Percentiles rank a stretch among this genome's conserved stretches.
Evolutionary conservation across 257 asterid genomes (phyloP).

Genomic region (Petunia axillaris): DNA sequence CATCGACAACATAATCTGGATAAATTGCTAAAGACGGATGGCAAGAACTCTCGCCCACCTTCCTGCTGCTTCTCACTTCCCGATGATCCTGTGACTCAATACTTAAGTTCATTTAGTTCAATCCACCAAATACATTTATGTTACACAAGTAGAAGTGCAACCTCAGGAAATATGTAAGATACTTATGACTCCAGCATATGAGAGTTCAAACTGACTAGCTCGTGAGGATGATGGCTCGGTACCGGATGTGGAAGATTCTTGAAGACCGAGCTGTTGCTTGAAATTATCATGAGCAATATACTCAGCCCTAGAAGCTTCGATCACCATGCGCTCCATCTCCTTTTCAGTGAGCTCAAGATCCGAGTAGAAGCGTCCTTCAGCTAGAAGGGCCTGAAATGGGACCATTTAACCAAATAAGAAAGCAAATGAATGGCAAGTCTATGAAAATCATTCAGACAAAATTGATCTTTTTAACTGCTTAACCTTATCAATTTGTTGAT

Average conservation of each 20-base stretch:
- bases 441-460: not conserved
- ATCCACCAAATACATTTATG: not conserved
- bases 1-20: constrained; percentile 90
- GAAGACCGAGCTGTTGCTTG: constrained; percentile 57
- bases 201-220: constrained; percentile 64
- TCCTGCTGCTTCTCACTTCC: constrained; percentile 55
- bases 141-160: not conserved
- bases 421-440: not conserved
- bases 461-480: constrained; percentile 29
- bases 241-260: constrained; percentile 84
- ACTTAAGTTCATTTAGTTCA: not conserved
- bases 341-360: constrained; percentile 96
- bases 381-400: constrained; percentile 82
- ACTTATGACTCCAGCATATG: not conserved
- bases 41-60: constrained; percentile 35
- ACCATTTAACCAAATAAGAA: constrained; percentile 8
- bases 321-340: constrained; percentile 96
- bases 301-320: constrained; percentile 95
- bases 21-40: constrained; percentile 47
- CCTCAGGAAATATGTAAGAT: not conserved
- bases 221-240: constrained; percentile 98
- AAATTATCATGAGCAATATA: constrained; percentile 68
- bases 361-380: constrained; percentile 96
- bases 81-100: constrained; percentile 56
- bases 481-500: constrained; percentile 93